These are phyloP conservation scores for Cercospora janseana DNA, from an alignment of 2,329 filamentous ascomycete genomes.

Conservation along the genomic window DNA sequence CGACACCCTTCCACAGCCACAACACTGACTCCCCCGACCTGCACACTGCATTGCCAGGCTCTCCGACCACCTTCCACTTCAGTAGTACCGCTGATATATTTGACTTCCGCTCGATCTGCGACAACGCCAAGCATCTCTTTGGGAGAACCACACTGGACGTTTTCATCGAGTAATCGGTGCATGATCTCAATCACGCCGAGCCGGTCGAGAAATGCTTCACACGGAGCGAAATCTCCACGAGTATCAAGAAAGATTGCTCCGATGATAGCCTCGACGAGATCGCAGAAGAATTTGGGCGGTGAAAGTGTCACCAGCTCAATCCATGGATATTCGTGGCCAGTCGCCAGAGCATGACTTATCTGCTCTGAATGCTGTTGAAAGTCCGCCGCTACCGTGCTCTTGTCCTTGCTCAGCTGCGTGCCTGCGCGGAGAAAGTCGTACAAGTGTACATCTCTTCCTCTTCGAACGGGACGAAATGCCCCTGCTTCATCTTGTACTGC, in stretches of 20 bases:
- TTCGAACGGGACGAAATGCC: constrained; percentile 5
- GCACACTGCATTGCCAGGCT: constrained; percentile 37
- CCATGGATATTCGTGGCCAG: constrained; percentile 70
- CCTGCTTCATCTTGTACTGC: constrained; percentile 19
- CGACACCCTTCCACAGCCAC: constrained; percentile 37
- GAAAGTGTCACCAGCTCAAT: constrained; percentile 62
- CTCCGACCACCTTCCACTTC: constrained; percentile 16
- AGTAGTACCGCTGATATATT: constrained; percentile 46
- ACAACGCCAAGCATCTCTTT: constrained; percentile 67
- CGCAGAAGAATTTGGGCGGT: constrained; percentile 75
- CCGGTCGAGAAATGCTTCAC: constrained; percentile 58
- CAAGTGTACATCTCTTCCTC: constrained; percentile 17
- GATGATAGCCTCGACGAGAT: constrained; percentile 76
- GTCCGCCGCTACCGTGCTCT: constrained; percentile 46
- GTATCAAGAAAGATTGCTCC: constrained; percentile 84
- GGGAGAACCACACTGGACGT: constrained; percentile 58
- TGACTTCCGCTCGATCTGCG: constrained; percentile 53
- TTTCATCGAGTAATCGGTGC: constrained; percentile 55
- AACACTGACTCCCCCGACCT: constrained; percentile 38
- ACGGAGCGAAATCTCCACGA: constrained; percentile 58
- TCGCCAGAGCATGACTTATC: constrained; percentile 53
- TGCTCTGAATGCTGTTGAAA: constrained; percentile 50
- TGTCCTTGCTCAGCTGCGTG: constrained; percentile 48
- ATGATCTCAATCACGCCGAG: constrained; percentile 67
- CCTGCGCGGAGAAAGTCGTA: constrained; percentile 36